phyloP scores from a whole-genome alignment of 1,284 basidiomycete species.

The Cutaneotrichosporon dermatis region DNA sequence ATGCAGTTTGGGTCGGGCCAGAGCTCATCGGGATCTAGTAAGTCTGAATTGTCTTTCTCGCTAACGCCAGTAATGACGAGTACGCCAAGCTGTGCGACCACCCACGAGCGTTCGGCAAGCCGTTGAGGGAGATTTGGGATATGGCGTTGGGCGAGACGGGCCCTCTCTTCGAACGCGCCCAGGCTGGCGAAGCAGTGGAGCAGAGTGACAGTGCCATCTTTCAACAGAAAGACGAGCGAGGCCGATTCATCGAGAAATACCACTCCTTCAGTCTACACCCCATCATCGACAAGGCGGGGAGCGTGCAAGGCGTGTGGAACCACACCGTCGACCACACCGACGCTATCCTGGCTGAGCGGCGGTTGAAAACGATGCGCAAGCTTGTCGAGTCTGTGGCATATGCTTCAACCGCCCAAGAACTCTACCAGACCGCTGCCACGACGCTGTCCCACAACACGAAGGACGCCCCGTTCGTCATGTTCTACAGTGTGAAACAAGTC shows the following conservation, averaged over 20 bases:
- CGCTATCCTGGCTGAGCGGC: constrained; percentile 29
- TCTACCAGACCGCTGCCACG: constrained; percentile 23
- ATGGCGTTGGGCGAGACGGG: constrained; percentile 11
- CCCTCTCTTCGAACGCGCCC: constrained; percentile 15
- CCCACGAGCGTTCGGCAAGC: constrained; percentile 30
- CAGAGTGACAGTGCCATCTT: constrained; percentile 30
- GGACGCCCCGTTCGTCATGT: constrained; percentile 38
- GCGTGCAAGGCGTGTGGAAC: constrained; percentile 36
- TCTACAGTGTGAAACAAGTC: constrained; percentile 30
- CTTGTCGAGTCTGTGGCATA: constrained; percentile 33
- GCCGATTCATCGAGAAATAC: constrained; percentile 30
- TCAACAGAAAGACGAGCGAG: constrained; percentile 20
- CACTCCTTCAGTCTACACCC: constrained; percentile 38
- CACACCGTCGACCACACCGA: constrained; percentile 33
- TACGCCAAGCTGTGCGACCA: constrained; percentile 30
- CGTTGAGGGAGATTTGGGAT: constrained; percentile 25
- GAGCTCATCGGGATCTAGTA: constrained; percentile 36
- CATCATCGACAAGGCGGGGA: constrained; percentile 24
- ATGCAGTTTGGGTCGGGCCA: constrained; percentile 34
- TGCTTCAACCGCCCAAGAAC: constrained; percentile 24
- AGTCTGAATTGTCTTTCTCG: background rate
- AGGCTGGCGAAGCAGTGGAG: constrained; percentile 16
- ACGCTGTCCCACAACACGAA: constrained; percentile 32
- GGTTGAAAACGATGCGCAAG: constrained; percentile 29
- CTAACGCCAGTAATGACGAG: constrained; percentile 29